Base-by-base conservation (phyloP, 2,329 filamentous ascomycete genomes). In the Thermoascus crustaceus region DNA sequence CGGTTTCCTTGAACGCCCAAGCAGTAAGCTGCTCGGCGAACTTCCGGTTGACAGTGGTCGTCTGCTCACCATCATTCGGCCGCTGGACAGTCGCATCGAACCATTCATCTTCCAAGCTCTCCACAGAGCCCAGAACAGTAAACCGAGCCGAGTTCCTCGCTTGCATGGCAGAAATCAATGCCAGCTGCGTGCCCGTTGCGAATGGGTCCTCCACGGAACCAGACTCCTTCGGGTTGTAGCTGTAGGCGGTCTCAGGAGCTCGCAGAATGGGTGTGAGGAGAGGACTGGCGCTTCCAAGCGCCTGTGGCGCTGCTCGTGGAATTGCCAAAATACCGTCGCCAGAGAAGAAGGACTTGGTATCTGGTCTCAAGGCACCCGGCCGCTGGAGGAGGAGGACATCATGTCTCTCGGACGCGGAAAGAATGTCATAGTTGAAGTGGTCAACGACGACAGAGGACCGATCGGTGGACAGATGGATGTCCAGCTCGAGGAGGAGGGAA, bases 1-100 rank as follows among this genome's bases (percentile, higher is more conserved):
- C 91, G 36, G 81, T 76, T 69, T 98, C 91, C 66, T 94, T 80
- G 71, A 98, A 98, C 0, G 88, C 78, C 91, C 91, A 98, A n/a
- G 76, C 82, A n/a, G 83, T 80, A 38, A 98, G 62, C 53, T 82
- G 78, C 64, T 82, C 81, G 13, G 84, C 83, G 54, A 98, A 96
- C 36, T 84, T 84, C 51, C 78, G 75, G 67, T 98, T 98, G 48
- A 73, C 75, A 8, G 85, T 82, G 58, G 75, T 74, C 27, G 73
- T 67, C 42, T 72, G 66, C 54, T 77, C 78, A 38, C 68, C 69
- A 31, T 64, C 53, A 30, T 51, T 58, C 8, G 67, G 58, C 5
- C 66, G 63, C 62, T 81, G 73, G 32, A 93, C 85, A 57, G 78
- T 79, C 37, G 82, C 83, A 38, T 82, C 80, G 54, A 95, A 87